Evolutionary conservation across 2,329 filamentous ascomycete genomes (phyloP), one percentile per base, ranked within the genome.

Genomic region (Neofusicoccum kwambonambiense): DNA sequence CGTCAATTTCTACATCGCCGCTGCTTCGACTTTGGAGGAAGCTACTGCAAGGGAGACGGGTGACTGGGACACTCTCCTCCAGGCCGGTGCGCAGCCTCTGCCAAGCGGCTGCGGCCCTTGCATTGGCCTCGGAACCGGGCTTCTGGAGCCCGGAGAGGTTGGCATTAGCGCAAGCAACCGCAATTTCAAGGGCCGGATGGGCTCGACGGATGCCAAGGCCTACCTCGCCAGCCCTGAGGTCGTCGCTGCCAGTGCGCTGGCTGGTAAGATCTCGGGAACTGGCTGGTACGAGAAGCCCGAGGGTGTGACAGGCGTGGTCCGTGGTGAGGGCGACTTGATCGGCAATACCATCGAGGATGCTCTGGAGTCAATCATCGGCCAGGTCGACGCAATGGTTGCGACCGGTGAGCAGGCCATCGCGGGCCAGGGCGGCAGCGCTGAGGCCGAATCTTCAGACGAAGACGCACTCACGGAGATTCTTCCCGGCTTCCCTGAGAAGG

Each of bases 121-220:
- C 73, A 97, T 98, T 67, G 93, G 93, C 7, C 84, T 96, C 0
- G 92, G 90, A 8, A 86, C 84, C 0, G 93, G 93, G 42, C 82
- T 97, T 0, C 84, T 97, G 0, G 89, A 97, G 75, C 84, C 86
- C 1, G 92, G 91, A n/a, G 93, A 97, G 79, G 88, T 93, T 9
- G 93, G 93, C 22, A 93, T 97, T 70, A 89, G 84, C 67, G 91
- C 92, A 0, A 88, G 84, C 60, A 97, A 97, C 81, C 84, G 93
- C 11, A 97, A 97, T 77, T 97, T 93, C 82, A 93, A 93, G 77
- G 93, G 93, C 0, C 87, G 93, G 2, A 96, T 97, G 91, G 93
- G 93, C 3, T 89, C 86, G 13, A 87, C 85, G 2, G 87, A 91
- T 4, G 91, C 92, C 0, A 88, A 92, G 72, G 92, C 92, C 0